These are phyloP conservation scores for Rubia balearica DNA, from an alignment of 305 asterid species.

Conservation along the genomic window DNA sequence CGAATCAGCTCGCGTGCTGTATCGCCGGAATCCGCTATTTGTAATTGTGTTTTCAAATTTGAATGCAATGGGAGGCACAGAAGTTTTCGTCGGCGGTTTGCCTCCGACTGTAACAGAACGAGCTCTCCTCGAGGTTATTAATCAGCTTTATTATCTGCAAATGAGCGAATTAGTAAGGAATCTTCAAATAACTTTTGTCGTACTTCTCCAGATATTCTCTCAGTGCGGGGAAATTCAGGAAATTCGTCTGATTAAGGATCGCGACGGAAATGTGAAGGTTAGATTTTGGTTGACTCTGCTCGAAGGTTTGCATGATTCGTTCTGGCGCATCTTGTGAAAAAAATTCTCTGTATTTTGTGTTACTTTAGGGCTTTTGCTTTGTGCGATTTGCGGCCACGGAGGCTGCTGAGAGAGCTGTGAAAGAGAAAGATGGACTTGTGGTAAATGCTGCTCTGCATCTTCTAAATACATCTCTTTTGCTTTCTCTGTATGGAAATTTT, in stretches of 20 bases:
- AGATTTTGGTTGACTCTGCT: slow-evolving; percentile 1
- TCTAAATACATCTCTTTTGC: background rate
- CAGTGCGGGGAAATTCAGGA: slow-evolving; percentile 66
- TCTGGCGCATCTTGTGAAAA: background rate
- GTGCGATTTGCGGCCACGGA: slow-evolving; percentile 70
- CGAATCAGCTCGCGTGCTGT: background rate
- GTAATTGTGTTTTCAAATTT: background rate
- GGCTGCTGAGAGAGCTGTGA: slow-evolving; percentile 80
- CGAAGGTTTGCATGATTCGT: background rate
- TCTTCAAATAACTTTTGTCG: slow-evolving; percentile 6
- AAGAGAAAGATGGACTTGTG: slow-evolving; percentile 60
- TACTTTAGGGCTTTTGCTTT: slow-evolving; percentile 76
- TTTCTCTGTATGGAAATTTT: slow-evolving; percentile 2
- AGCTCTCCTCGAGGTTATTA: slow-evolving; percentile 53
- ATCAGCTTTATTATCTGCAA: slow-evolving; percentile 6
- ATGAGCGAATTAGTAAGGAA: background rate
- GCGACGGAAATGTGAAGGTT: slow-evolving; percentile 59
- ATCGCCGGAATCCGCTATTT: background rate
- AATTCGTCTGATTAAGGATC: slow-evolving; percentile 63
- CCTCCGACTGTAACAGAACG: slow-evolving; percentile 49
- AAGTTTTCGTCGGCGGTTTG: slow-evolving; percentile 86
- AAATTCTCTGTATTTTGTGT: slow-evolving; percentile 12
- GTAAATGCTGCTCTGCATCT: slow-evolving; percentile 31
- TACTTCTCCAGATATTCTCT: slow-evolving; percentile 57
- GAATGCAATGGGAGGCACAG: slow-evolving; percentile 45